Percentiles rank a stretch among this genome's conserved stretches.
Conservation (phyloP, 345 rosid genomes). For the Eucalyptus pauciflora region DNA sequence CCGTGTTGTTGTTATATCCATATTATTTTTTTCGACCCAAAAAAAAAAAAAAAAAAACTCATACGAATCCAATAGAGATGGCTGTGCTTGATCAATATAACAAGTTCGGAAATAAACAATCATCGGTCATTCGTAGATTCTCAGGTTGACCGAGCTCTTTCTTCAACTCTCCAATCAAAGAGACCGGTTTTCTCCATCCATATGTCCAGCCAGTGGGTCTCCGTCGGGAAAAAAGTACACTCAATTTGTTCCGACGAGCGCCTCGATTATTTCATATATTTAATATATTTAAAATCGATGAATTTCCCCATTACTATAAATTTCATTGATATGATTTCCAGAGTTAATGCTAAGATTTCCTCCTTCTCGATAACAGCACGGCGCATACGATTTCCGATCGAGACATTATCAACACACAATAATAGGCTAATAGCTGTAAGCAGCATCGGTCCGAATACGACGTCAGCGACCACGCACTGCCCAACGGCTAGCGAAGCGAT, state of each 20-base stretch:
- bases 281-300: too few species aligned
- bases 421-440: background rate
- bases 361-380: background rate
- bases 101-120: background rate
- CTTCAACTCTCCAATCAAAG: too few species aligned
- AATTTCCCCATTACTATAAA: too few species aligned
- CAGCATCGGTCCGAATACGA: background rate
- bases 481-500: background rate
- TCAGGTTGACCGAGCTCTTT: background rate
- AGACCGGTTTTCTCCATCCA: too few species aligned
- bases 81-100: background rate
- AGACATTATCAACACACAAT: background rate
- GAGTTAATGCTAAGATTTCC: background rate
- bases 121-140: background rate
- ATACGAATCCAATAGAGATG: background rate
- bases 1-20: rapidly evolving
- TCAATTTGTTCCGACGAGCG: too few species aligned
- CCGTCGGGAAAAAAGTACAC: too few species aligned
- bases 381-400: background rate
- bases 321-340: background rate
- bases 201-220: too few species aligned
- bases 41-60: background rate
- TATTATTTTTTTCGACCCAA: background rate
- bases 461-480: background rate
- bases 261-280: too few species aligned